A percentile compares a stretch with the other conserved stretches of the same genome.
Evolutionary conservation across 805 yeast species (phyloP).

Genomic region (Cyberlindnera xishuangbannaensis): DNA sequence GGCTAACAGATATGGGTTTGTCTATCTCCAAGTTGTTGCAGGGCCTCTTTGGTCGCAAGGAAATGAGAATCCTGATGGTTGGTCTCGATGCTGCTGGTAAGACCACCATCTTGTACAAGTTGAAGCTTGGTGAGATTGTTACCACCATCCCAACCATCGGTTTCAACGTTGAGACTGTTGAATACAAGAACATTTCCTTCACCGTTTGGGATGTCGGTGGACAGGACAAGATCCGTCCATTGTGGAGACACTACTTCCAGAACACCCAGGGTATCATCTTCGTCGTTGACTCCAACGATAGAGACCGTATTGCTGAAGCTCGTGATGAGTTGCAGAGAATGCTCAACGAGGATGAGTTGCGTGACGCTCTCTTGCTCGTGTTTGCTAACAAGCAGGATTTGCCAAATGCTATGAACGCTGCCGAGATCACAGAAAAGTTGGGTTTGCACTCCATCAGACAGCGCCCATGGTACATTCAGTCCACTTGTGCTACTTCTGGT

Average conservation of each 20-base stretch:
- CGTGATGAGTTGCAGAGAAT: conserved; percentile 97
- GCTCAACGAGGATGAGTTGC: conserved; percentile 97
- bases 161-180: conserved; percentile 95
- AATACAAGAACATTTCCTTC: conserved; percentile 93
- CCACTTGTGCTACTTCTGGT: conserved; percentile 99
- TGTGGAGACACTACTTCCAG: conserved; percentile 99
- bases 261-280: conserved; percentile 98
- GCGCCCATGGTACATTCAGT: conserved; percentile 99
- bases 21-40: conserved; percentile 89
- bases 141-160: conserved; percentile 97
- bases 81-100: conserved; percentile 99
- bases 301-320: conserved; percentile 96
- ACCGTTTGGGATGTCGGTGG: conserved; percentile 99
- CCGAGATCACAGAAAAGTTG: conserved; percentile 94
- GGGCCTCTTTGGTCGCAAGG: conserved; percentile 96
- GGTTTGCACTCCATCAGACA: conserved; percentile 96
- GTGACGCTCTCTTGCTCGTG: conserved; percentile 91
- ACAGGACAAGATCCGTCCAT: conserved; percentile 97
- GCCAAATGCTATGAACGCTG: conserved; percentile 98
- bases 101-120: conserved; percentile 91
- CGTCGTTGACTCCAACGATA: conserved; percentile 96
- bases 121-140: conserved; percentile 92
- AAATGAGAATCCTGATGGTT: conserved; percentile 97
- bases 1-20: conserved; percentile 76
- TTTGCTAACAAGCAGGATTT: conserved; percentile 98